phyloP scores from a whole-genome alignment of 108 stramenopile genomes.

The Cyclotella kingstonii region DNA sequence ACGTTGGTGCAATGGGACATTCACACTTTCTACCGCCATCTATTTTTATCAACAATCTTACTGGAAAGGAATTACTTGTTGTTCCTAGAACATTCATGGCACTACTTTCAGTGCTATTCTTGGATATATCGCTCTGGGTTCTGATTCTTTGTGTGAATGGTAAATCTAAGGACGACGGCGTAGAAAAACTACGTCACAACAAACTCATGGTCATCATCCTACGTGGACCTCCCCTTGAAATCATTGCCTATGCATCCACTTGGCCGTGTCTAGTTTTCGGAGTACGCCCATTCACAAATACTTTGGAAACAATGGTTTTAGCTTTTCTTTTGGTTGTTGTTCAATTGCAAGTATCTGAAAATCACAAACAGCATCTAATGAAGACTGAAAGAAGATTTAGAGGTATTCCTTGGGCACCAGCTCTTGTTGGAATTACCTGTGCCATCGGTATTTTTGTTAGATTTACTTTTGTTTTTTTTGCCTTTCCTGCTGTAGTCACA shows the following conservation, averaged over 20 bases:
- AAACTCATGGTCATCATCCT: no score
- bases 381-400: background rate
- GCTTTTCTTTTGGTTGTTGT: slow-evolving; percentile 50
- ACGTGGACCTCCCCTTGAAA: slow-evolving; percentile 47
- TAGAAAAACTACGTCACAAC: slow-evolving; percentile 11
- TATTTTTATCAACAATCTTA: no score
- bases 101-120: slow-evolving; percentile 50
- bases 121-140: slow-evolving; percentile 60
- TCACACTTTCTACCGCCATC: no score
- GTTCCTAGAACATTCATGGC: slow-evolving; percentile 70
- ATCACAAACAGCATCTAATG: background rate
- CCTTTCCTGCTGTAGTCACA: slow-evolving; percentile 47
- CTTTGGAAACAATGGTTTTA: slow-evolving; percentile 69
- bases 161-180: background rate
- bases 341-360: background rate
- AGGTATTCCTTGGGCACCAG: background rate
- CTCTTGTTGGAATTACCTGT: slow-evolving; percentile 52
- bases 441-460: slow-evolving; percentile 68
- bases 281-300: slow-evolving; percentile 75
- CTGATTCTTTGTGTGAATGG: slow-evolving; percentile 14
- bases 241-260: slow-evolving; percentile 60
- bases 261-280: slow-evolving; percentile 67
- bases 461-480: slow-evolving; percentile 79
- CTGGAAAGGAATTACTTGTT: slow-evolving; percentile 60
- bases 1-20: no score